Evolutionary conservation across 2,329 filamentous ascomycete species (phyloP), one percentile per base, ranked within the genome.

Genomic region (Cyphellophora attinorum): DNA sequence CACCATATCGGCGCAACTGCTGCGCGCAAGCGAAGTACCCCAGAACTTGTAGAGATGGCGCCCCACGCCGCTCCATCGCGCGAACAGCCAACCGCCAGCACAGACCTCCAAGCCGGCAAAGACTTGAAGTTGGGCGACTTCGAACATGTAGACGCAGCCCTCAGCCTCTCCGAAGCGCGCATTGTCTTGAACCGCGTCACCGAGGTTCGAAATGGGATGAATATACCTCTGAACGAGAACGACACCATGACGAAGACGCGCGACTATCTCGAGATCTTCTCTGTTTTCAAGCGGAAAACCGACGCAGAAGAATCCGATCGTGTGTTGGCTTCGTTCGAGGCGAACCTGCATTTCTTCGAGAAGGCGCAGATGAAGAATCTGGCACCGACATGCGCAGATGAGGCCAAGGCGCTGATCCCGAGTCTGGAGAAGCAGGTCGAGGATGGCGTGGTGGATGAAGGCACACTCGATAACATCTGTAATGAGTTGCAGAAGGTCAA

Each of bases 381-480:
- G 25, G 94, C 86, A 60, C 94, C 88, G 56, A 88, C 93, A 51
- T 81, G 79, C 29, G 81, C 85, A 39, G 91, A 98, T 55, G 93
- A 98, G 63, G 91, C 91, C 41, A 95, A 94, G 65, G 94, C 85
- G 6, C 71, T 98, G 39, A 93, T 98, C 44, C 93, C 91, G 1
- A 94, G 74, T 48, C 59, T 98, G 33, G 72, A 79, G 49, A 79
- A 86, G 59, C 98, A 98, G 65, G 93, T 96, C 53, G 74, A 73
- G 41, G 42, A 49, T 30, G 46, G 46, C 11, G 31, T 38, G 5
- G 35, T 49, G 5, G 33, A 37, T 11, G 89, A 96, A 56, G 82
- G 85, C 21, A 85, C 93, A 48, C 64, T 98, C 45, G 81, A 93
- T 59, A 80, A 86, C 44, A 67, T 96, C 38, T 71, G 98, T 38